These are phyloP conservation scores for Pharus latifolius DNA, from an alignment of 176 grass and related monocot species.

Conservation along the genomic window DNA sequence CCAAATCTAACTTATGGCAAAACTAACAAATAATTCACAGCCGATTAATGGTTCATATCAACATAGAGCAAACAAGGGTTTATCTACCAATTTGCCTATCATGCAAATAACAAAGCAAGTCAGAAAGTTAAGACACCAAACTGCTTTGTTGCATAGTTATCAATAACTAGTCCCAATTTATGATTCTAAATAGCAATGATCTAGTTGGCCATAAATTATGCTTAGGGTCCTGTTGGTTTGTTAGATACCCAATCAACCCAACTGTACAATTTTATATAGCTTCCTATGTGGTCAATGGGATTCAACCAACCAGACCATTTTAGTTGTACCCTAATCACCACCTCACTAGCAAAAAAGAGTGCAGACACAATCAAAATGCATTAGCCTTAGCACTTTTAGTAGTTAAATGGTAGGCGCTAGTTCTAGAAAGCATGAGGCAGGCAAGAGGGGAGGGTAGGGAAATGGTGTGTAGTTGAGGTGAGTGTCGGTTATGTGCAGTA, in stretches of 20 bases:
- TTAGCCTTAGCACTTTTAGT: constrained; percentile 14
- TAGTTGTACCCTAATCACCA: constrained; percentile 15
- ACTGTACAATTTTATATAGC: constrained; percentile 5
- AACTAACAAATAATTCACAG: constrained; percentile 5
- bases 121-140: constrained; percentile 18
- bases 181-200: constrained; percentile 14
- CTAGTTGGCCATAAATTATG: constrained; percentile 9
- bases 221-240: constrained; percentile 8
- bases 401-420: constrained; percentile 36
- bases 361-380: constrained; percentile 11
- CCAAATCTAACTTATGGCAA: constrained; percentile 4
- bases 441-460: constrained; percentile 36
- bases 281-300: constrained; percentile 2
- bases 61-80: not conserved
- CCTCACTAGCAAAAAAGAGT: constrained; percentile 4
- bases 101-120: constrained; percentile 15
- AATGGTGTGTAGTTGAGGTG: constrained; percentile 39
- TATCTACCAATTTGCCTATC: not conserved
- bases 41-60: not conserved
- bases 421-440: constrained; percentile 42
- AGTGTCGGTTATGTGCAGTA: constrained; percentile 36
- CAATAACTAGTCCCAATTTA: not conserved
- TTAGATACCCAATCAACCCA: not conserved
- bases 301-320: constrained; percentile 19
- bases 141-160: constrained; percentile 18